Evolutionary conservation across 768 basidiomycete species (phyloP).

Genomic region (Lyophyllum semitale): DNA sequence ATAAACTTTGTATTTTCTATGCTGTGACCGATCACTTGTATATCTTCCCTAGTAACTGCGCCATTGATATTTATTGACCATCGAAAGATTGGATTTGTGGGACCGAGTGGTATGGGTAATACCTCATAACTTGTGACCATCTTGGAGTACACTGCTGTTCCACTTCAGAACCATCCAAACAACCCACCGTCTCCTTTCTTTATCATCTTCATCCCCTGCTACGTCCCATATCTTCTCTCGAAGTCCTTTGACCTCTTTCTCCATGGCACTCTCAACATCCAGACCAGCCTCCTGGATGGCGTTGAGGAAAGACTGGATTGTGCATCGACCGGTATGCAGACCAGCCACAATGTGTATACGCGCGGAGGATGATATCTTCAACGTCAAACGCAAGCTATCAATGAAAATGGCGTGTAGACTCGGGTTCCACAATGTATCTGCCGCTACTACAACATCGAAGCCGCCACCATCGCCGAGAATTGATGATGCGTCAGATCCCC

Average conservation of each 20-base stretch:
- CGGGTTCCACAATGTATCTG: slow-evolving; percentile 81
- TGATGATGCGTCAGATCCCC: slow-evolving; percentile 56
- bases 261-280: slow-evolving; percentile 42
- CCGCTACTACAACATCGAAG: slow-evolving; percentile 70
- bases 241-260: slow-evolving; percentile 47
- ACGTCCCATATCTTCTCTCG: slow-evolving; percentile 53
- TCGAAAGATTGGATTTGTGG: background rate
- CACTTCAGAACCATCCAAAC: slow-evolving; percentile 66
- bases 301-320: slow-evolving; percentile 62
- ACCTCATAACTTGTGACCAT: background rate
- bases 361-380: slow-evolving; percentile 43
- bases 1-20: background rate
- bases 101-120: too few species aligned
- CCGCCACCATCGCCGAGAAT: slow-evolving; percentile 25
- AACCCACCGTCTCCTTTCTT: slow-evolving; percentile 70
- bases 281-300: slow-evolving; percentile 42
- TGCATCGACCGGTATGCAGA: slow-evolving; percentile 75
- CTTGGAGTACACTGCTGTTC: slow-evolving; percentile 18
- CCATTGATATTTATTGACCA: background rate
- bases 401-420: slow-evolving; percentile 58
- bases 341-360: slow-evolving; percentile 72
- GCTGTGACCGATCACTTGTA: too few species aligned
- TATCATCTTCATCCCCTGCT: slow-evolving; percentile 59
- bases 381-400: slow-evolving; percentile 47
- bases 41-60: background rate